Evolutionary conservation across 768 basidiomycete genomes (phyloP).

Genomic region (Pleurotus giganteus): DNA sequence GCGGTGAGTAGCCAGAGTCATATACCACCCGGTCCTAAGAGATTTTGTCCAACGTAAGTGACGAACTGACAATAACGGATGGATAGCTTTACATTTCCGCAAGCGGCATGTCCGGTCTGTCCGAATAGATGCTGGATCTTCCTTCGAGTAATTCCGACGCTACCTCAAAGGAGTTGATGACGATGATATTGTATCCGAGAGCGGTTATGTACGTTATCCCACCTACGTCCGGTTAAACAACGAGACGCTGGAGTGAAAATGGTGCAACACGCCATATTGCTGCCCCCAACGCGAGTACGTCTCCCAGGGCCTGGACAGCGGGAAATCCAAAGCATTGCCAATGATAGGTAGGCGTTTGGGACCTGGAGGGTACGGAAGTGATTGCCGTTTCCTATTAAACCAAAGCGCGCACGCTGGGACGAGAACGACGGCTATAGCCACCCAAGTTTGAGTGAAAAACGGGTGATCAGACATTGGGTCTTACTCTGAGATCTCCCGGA

Average conservation of each 20-base stretch:
- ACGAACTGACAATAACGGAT: neutral
- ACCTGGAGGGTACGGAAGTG: conserved; percentile 8
- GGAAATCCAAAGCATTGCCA: conserved; percentile 21
- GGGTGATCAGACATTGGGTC: neutral
- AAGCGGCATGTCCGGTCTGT: conserved; percentile 4
- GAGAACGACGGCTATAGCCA: neutral
- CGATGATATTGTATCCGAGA: neutral
- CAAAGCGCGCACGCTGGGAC: neutral
- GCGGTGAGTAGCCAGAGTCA: conserved; percentile 1
- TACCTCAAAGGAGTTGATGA: conserved; percentile 5
- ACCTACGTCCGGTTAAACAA: neutral
- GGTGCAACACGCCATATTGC: conserved; percentile 23
- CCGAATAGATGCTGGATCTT: conserved; percentile 1
- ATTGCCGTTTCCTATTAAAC: neutral
- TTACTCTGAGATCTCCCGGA: too few species aligned
- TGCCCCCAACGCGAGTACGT: conserved; percentile 31
- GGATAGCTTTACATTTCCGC: conserved; percentile 6
- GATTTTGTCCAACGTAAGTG: too few species aligned
- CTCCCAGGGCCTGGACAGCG: conserved; percentile 28
- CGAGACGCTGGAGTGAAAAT: neutral
- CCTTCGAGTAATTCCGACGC: conserved; percentile 2
- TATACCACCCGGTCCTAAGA: conserved; percentile 8
- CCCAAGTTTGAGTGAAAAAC: neutral
- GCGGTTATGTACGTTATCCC: neutral
- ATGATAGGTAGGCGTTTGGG: neutral